Base-by-base conservation (phyloP, 306 rosid genomes). In the Spatholobus suberectus region DNA sequence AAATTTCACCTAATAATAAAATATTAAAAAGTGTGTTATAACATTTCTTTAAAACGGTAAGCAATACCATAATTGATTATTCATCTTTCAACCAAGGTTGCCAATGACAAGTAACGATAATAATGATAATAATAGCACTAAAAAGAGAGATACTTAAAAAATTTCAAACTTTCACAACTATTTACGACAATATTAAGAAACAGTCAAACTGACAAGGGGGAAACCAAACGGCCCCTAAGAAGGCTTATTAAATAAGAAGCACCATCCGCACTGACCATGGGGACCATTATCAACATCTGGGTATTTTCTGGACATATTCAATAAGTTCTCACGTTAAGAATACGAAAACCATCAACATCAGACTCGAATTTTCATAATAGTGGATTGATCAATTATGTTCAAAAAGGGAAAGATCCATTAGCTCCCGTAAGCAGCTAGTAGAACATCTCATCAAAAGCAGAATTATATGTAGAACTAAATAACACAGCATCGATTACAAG, bases 401-500 rank as follows among this genome's bases (percentile, higher is more conserved):
- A 51, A 51, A 12, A 35, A 18, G 65, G 34, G 13, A 21, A 41
- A 41, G 47, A 26, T 38, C 12, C 51, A 73, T 73, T 81, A 23
- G 26, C 68, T 21, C 34, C 8, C 4, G 9, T 47, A 63, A 82
- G 66, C 38, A 65, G 15, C 41, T 27, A 75, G n/a, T 46, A 17
- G 44, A 47, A 66, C 35, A 68, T 40, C 76, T 51, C 20, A 32
- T 32, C 46, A 59, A 41, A 54, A 70, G 76, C 51, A 54, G 46
- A 70, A 40, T 49, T 81, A 72, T 2, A 20, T 77, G 29, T 58
- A 47, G 74, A 41, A 58, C 51, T n/a, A 35, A 37, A 34, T 18
- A 17, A 80, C 41, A 46, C n/a, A 65, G 37, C 70, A 79, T 27
- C 57, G 8, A 46, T 75, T 49, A 51, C 76, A 63, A 73, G 59